Conservation (phyloP, 768 basidiomycete genomes). For the Asterophora lycoperdoides region DNA sequence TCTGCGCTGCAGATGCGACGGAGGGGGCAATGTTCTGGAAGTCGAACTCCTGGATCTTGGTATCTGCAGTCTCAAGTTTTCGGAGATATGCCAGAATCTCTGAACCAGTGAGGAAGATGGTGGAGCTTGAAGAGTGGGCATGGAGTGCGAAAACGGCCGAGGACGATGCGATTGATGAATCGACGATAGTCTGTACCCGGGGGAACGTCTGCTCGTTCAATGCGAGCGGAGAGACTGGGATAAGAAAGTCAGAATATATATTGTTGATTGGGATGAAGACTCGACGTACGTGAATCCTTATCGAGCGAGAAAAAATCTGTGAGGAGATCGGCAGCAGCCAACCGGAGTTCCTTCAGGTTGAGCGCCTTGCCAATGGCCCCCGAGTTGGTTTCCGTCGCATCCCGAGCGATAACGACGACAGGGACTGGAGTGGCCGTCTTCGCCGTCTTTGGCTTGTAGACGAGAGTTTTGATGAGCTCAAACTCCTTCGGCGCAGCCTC, state of each 20-base stretch:
- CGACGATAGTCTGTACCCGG: slow-evolving; percentile 71
- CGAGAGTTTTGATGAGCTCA: slow-evolving; percentile 80
- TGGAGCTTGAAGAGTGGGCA: slow-evolving; percentile 62
- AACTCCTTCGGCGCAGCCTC: slow-evolving; percentile 52
- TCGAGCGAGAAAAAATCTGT: slow-evolving; percentile 78
- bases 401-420: slow-evolving; percentile 81
- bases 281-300: slow-evolving; percentile 77
- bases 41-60: slow-evolving; percentile 71
- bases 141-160: slow-evolving; percentile 71
- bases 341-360: slow-evolving; percentile 79
- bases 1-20: slow-evolving; percentile 33
- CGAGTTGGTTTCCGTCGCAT: slow-evolving; percentile 80
- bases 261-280: not conserved
- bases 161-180: slow-evolving; percentile 71
- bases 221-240: slow-evolving; percentile 75
- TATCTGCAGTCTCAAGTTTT: slow-evolving; percentile 61
- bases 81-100: slow-evolving; percentile 73
- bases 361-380: slow-evolving; percentile 73
- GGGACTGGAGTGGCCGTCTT: slow-evolving; percentile 82
- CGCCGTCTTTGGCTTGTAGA: slow-evolving; percentile 97
- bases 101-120: slow-evolving; percentile 73
- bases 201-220: slow-evolving; percentile 63
- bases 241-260: slow-evolving; percentile 13
- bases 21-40: slow-evolving; percentile 50
- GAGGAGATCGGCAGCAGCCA: slow-evolving; percentile 84